Percentiles rank a stretch among this genome's conserved stretches.
Conservation (phyloP, 169 alveolate genomes). For the Pseudocohnilembus persalinus region DNA sequence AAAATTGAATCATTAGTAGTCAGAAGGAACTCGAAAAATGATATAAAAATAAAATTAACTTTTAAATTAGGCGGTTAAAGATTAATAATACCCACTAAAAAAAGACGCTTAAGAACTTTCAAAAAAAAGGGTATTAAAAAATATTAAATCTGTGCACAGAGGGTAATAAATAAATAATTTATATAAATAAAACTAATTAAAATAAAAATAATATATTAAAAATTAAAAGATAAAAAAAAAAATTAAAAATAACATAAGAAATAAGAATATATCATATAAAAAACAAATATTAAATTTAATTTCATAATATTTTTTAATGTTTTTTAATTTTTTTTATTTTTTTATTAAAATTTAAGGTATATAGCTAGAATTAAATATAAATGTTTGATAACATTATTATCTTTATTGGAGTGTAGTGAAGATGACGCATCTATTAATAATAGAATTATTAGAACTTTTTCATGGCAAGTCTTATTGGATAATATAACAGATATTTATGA, state of each 20-base stretch:
- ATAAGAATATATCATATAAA: too few relatives aligned
- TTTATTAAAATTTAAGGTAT: neutral
- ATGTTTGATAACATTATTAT: slow-evolving; percentile 33
- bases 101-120: neutral
- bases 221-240: too few relatives aligned
- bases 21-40: neutral
- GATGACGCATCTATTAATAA: slow-evolving; percentile 28
- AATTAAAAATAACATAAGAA: too few relatives aligned
- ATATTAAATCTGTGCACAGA: neutral
- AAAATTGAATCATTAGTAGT: too few relatives aligned
- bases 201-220: too few relatives aligned
- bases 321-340: too few relatives aligned
- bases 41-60: neutral
- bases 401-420: slow-evolving; percentile 35
- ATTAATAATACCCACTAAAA: neutral
- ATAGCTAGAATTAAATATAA: slow-evolving; percentile 38
- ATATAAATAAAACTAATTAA: too few relatives aligned
- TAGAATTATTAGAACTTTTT: slow-evolving; percentile 32
- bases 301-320: too few relatives aligned
- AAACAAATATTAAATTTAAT: too few relatives aligned
- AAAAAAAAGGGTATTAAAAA: too few relatives aligned
- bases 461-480: slow-evolving; percentile 7
- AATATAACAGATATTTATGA: slow-evolving; percentile 20
- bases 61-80: neutral
- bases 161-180: neutral